phyloP scores from a whole-genome alignment of 805 yeast species.

The Saturnispora sekii region DNA sequence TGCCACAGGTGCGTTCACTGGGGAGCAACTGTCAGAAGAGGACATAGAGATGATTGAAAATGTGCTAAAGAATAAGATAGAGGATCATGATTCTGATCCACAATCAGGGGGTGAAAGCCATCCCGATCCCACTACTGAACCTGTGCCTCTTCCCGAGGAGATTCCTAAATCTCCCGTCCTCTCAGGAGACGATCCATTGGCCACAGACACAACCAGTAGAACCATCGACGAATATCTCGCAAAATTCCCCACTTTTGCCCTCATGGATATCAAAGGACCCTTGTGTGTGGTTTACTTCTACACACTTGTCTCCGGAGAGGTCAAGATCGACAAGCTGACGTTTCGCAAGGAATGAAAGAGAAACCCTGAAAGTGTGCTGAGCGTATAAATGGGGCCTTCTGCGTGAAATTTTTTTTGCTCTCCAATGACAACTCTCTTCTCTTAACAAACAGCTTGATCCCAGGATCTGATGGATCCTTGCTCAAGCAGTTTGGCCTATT shows the following conservation, averaged over 20 bases:
- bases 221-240: conserved; percentile 22
- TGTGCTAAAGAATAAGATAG: conserved; percentile 14
- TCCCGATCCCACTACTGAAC: too few species aligned
- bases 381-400: too few species aligned
- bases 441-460: background rate
- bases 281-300: conserved; percentile 78
- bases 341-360: conserved; percentile 2
- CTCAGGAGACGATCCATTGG: too few species aligned
- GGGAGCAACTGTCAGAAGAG: conserved; percentile 51
- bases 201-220: too few species aligned
- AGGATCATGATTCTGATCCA: background rate
- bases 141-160: too few species aligned
- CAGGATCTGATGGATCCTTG: too few species aligned
- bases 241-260: conserved; percentile 77
- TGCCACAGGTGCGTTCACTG: conserved; percentile 82
- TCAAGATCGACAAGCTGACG: conserved; percentile 56
- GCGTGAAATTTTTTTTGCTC: background rate
- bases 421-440: background rate
- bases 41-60: conserved; percentile 34
- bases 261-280: conserved; percentile 74
- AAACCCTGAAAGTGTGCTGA: too few species aligned
- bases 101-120: too few species aligned
- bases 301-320: conserved; percentile 69
- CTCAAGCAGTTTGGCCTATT: too few species aligned
- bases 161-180: too few species aligned